Conservation (phyloP, 805 yeast species). For the Candida anglica region DNA sequence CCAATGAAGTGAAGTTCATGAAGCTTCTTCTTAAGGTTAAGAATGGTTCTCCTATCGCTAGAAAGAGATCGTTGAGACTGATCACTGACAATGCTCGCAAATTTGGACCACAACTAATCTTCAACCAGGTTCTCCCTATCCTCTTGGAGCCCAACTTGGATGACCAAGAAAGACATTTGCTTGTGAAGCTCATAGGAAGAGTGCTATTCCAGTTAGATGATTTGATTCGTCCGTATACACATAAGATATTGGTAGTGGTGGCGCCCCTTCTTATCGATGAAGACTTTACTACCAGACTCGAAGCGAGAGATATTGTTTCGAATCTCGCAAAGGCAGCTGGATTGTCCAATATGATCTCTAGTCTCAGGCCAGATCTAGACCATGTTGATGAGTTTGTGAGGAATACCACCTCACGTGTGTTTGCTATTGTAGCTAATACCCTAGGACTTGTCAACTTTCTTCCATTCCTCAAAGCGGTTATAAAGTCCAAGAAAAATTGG, state of each 20-base stretch:
- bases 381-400: conserved; percentile 78
- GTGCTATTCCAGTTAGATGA: conserved; percentile 64
- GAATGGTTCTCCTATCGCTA: conserved; percentile 66
- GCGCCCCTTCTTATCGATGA: conserved; percentile 81
- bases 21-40: conserved; percentile 64
- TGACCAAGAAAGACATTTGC: conserved; percentile 77
- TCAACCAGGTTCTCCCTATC: conserved; percentile 72
- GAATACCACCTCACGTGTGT: conserved; percentile 67
- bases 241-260: conserved; percentile 65
- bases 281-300: conserved; percentile 66
- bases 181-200: conserved; percentile 73
- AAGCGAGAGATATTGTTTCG: conserved; percentile 76
- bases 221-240: conserved; percentile 66
- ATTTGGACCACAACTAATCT: conserved; percentile 67
- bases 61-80: conserved; percentile 68
- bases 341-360: conserved; percentile 69
- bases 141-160: conserved; percentile 67
- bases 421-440: conserved; percentile 81
- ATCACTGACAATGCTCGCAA: conserved; percentile 59
- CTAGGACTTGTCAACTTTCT: conserved; percentile 67
- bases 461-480: conserved; percentile 80
- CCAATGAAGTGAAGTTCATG: conserved; percentile 57
- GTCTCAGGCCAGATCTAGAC: conserved; percentile 78
- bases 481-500: conserved; percentile 74
- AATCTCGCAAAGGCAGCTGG: conserved; percentile 81